Conservation (phyloP, 78 protist genomes). For the slime mould (Dictyostelium discoideum) region DNA sequence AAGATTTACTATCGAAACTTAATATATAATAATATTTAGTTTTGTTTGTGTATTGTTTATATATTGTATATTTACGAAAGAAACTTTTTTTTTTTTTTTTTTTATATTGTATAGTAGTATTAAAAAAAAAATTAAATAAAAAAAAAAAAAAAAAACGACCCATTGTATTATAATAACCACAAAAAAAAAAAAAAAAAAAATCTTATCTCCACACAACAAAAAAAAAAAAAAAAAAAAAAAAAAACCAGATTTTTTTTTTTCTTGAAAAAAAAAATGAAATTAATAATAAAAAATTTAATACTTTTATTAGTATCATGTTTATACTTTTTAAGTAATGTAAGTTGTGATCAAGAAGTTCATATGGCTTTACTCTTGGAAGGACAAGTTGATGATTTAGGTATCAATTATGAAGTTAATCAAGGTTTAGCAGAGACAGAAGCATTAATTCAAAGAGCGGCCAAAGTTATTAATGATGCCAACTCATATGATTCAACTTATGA, state of each 20-base stretch:
- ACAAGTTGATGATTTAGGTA: constrained; percentile 33
- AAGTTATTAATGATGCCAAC: not conserved
- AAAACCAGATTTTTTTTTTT: not conserved
- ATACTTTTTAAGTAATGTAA: not conserved
- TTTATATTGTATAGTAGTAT: not conserved
- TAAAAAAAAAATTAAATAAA: too few species aligned
- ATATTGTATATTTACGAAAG: not conserved
- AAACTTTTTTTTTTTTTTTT: not conserved
- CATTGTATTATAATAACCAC: not conserved
- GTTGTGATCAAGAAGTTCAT: not conserved
- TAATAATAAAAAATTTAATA: not conserved
- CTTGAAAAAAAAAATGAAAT: not conserved
- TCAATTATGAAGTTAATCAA: constrained; percentile 39
- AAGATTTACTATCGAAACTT: not conserved
- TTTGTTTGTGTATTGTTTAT: not conserved
- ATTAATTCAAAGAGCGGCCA: not conserved
- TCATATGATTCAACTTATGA: constrained; percentile 20
- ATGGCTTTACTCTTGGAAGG: constrained; percentile 49
- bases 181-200: not conserved
- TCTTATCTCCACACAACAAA: not conserved
- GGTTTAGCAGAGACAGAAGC: constrained; percentile 50
- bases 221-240: too few species aligned
- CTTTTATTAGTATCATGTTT: not conserved
- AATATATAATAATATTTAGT: too few species aligned
- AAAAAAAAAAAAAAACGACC: too few species aligned